Evolutionary conservation across 1,139 yeast genomes (phyloP), one percentile per base, ranked within the genome.

Genomic region (Kodamaea arcana): DNA sequence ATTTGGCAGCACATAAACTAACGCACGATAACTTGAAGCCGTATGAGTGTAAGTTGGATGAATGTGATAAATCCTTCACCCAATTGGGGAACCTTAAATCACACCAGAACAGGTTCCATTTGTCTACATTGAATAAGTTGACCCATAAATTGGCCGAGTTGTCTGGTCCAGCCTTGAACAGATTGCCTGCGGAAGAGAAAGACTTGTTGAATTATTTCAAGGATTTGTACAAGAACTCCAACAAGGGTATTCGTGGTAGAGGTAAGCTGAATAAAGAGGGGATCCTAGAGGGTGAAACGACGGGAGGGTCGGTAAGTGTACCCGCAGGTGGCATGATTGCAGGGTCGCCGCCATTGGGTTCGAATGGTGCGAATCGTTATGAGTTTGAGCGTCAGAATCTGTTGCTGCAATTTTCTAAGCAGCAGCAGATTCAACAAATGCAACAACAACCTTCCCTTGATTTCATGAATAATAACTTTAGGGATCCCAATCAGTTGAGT

Each of bases 31-130:
- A 84, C 48, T 66, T 78, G 42, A 81, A 84, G 50, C 96, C 96
- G 7, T 86, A 67, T 56, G 75, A 76, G 41, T 90, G 97, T 60
- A 78, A 75, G 46, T 68, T 90, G 40, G 96, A 87, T 56, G 69
- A 73, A 36, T 90, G 97, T 62, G 80, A 77, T 48, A 88, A 88
- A 61, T 75, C 84, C 3, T 90, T 90, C 51, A 85, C 96, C 0
- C 97, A 90, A 61, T 68, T 88, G 47, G 97, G 97, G 3, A 90
- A 90, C 55, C 72, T 90, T 64, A 90, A 90, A 59, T 84, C 95
- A 0, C 97, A 90, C 58, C 97, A 90, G 54, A 90, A 88, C 60
- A 71, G 90, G 49, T 87, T 88, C 54, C 97, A 90, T 59, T 62
- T 78, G 42, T 77, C 76, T 13, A 80, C 94, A 0, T 69, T 90